Percentiles rank a stretch among this genome's conserved stretches.
These are phyloP conservation scores for Russula olivacea DNA, from an alignment of 768 basidiomycete species.

Conservation along the genomic window DNA sequence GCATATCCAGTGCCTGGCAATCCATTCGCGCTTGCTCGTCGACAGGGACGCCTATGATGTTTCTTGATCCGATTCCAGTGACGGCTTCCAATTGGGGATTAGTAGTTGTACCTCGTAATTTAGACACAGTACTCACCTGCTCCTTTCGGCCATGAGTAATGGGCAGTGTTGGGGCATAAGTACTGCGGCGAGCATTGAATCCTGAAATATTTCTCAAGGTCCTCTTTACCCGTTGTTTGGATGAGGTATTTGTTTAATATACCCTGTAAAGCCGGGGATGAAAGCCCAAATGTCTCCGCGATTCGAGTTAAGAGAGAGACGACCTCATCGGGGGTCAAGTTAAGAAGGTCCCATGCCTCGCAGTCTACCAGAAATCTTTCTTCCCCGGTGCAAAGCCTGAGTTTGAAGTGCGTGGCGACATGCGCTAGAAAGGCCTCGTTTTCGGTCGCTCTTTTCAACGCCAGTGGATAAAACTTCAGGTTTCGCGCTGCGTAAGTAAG, in stretches of 20 bases:
- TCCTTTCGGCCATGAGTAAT: slow-evolving; percentile 47
- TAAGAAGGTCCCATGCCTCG: slow-evolving; percentile 39
- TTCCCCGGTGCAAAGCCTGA: slow-evolving; percentile 29
- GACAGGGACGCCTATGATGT: slow-evolving; percentile 35
- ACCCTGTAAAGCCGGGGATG: slow-evolving; percentile 31
- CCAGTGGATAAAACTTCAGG: slow-evolving; percentile 43
- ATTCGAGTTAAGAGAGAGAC: slow-evolving; percentile 37
- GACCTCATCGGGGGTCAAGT: slow-evolving; percentile 33
- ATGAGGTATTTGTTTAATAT: slow-evolving; percentile 33
- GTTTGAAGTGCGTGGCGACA: slow-evolving; percentile 32
- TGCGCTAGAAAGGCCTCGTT: slow-evolving; percentile 30
- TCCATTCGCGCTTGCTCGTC: slow-evolving; percentile 37
- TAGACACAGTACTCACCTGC: slow-evolving; percentile 33
- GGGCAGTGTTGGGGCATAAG: slow-evolving; percentile 33
- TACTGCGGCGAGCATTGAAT: slow-evolving; percentile 29
- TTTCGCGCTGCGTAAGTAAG: slow-evolving; percentile 36
- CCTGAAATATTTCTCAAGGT: slow-evolving; percentile 27
- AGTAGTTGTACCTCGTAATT: neutral
- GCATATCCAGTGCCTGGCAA: slow-evolving; percentile 27
- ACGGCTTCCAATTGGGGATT: slow-evolving; percentile 31
- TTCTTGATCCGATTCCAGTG: slow-evolving; percentile 39
- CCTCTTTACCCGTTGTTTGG: slow-evolving; percentile 36
- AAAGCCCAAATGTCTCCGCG: slow-evolving; percentile 33
- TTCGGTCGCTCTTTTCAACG: slow-evolving; percentile 30
- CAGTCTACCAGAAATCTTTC: slow-evolving; percentile 31